These are phyloP conservation scores for Russula sp. DNA, from an alignment of 768 basidiomycete species.

Conservation along the genomic window DNA sequence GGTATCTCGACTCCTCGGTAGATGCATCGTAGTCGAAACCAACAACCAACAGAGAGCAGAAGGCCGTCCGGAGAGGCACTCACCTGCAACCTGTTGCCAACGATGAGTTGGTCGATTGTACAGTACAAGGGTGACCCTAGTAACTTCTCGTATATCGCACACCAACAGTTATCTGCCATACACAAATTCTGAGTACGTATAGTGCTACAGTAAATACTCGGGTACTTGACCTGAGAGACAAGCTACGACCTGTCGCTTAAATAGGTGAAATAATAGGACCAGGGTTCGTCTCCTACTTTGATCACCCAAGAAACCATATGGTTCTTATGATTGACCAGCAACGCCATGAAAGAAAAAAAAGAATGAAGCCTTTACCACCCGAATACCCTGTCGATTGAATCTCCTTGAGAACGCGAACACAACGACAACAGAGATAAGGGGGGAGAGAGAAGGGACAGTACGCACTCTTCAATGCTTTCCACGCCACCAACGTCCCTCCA, in stretches of 20 bases:
- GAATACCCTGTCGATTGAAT: not conserved
- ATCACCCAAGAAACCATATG: not conserved
- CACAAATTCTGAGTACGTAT: not conserved
- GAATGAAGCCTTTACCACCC: not conserved
- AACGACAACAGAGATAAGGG: not conserved
- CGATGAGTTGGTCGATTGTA: not conserved
- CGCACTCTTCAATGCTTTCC: constrained; percentile 22
- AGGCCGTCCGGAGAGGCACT: too few relatives aligned
- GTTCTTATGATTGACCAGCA: not conserved
- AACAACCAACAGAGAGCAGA: too few relatives aligned
- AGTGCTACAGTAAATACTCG: not conserved
- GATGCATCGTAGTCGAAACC: too few relatives aligned
- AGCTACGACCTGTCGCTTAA: not conserved
- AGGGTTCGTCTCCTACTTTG: too few relatives aligned
- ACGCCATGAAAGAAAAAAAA: not conserved
- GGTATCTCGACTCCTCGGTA: too few relatives aligned
- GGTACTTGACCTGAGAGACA: not conserved
- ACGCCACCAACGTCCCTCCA: constrained; percentile 25
- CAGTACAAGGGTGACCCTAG: not conserved
- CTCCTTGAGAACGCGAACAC: not conserved
- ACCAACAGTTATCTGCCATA: not conserved
- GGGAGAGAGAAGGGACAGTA: not conserved
- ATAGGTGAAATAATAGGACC: not conserved
- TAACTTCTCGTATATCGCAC: not conserved
- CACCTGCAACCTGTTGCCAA: too few relatives aligned